Conservation (phyloP, 495 filamentous ascomycete species). For the Podospora conica region DNA sequence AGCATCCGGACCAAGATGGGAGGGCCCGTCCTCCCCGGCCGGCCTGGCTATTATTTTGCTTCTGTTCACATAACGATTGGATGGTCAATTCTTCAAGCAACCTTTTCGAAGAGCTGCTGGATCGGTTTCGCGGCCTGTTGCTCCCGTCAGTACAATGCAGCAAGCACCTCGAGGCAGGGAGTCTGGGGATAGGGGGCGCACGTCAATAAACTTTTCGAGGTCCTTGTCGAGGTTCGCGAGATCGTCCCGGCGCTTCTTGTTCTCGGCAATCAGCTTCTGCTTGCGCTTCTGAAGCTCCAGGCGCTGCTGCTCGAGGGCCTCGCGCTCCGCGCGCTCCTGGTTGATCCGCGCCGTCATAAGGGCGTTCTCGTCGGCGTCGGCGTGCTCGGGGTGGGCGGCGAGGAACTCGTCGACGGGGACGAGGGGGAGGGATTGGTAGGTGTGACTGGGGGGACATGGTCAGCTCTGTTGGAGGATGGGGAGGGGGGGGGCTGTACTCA, state of each 20-base stretch:
- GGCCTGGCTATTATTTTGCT: neutral
- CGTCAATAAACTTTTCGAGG: constrained; percentile 85
- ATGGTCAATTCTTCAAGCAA: constrained; percentile 31
- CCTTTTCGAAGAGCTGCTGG: constrained; percentile 76
- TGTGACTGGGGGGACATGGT: constrained; percentile 54
- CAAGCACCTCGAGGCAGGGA: neutral
- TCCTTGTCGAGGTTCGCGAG: constrained; percentile 81
- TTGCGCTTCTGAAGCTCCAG: constrained; percentile 85
- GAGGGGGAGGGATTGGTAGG: constrained; percentile 77
- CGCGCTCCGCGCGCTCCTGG: constrained; percentile 79
- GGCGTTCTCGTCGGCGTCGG: constrained; percentile 61
- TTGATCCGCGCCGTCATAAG: constrained; percentile 90
- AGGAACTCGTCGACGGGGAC: constrained; percentile 81
- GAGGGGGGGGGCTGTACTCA: constrained; percentile 55
- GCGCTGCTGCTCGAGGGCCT: constrained; percentile 79
- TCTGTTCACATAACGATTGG: too few species aligned
- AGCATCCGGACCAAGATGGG: neutral
- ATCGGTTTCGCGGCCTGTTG: constrained; percentile 75
- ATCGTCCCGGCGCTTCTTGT: constrained; percentile 92
- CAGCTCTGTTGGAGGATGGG: neutral
- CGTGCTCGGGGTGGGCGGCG: constrained; percentile 65
- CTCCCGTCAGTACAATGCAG: neutral
- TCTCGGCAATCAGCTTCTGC: constrained; percentile 84
- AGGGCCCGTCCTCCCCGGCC: neutral
- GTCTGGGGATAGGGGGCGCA: constrained; percentile 25